These are phyloP conservation scores for Anthracocystis panici-leucophaei DNA, from an alignment of 1,284 basidiomycete species.

Conservation along the genomic window DNA sequence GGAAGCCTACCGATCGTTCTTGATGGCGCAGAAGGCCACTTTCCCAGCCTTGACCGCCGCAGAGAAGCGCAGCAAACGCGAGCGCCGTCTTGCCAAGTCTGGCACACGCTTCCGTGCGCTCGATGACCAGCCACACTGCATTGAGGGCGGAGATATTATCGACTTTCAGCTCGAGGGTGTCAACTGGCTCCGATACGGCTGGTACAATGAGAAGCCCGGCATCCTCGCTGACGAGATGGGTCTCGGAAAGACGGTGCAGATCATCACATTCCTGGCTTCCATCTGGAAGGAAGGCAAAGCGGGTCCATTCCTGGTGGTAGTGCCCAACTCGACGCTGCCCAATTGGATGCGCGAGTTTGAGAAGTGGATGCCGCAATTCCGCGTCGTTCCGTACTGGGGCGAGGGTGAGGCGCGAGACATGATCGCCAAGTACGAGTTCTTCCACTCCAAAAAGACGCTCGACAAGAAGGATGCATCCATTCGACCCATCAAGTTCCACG, in stretches of 20 bases:
- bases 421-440: conserved; percentile 84
- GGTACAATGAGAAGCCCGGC: conserved; percentile 79
- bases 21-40: conserved; percentile 76
- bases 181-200: conserved; percentile 79
- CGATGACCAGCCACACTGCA: conserved; percentile 70
- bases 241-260: conserved; percentile 92
- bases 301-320: conserved; percentile 86
- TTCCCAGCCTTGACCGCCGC: conserved; percentile 73
- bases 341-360: conserved; percentile 87
- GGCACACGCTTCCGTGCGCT: conserved; percentile 66
- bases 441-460: conserved; percentile 72
- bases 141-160: conserved; percentile 71
- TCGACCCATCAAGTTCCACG: conserved; percentile 50
- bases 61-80: conserved; percentile 55
- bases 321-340: conserved; percentile 91
- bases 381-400: conserved; percentile 83
- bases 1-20: conserved; percentile 77
- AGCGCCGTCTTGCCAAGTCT: conserved; percentile 37
- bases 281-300: conserved; percentile 73
- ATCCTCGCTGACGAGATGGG: conserved; percentile 98
- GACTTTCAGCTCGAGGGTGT: conserved; percentile 82
- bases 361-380: conserved; percentile 82
- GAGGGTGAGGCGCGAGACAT: conserved; percentile 76
- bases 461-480: conserved; percentile 56
- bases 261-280: conserved; percentile 85